Conservation (phyloP, 2,329 filamentous ascomycete species). For the Neocucurbitaria cava region DNA sequence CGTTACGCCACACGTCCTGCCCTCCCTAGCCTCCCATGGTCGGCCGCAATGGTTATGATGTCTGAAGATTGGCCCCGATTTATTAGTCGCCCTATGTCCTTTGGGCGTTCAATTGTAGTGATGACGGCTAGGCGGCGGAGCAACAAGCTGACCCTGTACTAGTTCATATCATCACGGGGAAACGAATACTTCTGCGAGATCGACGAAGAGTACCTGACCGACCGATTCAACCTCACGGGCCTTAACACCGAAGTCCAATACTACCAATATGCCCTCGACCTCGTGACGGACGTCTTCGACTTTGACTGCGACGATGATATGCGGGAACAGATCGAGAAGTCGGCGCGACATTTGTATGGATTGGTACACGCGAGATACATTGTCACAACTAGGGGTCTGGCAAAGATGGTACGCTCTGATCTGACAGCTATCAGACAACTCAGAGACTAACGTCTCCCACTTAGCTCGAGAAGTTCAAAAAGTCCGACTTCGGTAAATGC, state of each 20-base stretch:
- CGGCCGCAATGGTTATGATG: neutral
- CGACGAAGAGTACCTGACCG: constrained; percentile 97
- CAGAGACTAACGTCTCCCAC: constrained; percentile 9
- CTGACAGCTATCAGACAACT: neutral
- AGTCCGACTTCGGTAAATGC: constrained; percentile 97
- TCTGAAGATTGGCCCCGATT: neutral
- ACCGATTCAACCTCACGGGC: constrained; percentile 96
- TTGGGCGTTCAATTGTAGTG: constrained; percentile 6
- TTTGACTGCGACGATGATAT: constrained; percentile 98
- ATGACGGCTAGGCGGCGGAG: neutral
- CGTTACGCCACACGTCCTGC: constrained; percentile 2
- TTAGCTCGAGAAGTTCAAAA: constrained; percentile 98
- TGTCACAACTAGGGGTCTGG: constrained; percentile 89
- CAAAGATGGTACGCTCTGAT: constrained; percentile 81
- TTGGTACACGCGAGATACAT: constrained; percentile 96
- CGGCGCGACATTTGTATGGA: constrained; percentile 92
- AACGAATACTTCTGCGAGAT: constrained; percentile 99
- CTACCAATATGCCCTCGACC: constrained; percentile 97
- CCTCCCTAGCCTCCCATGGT: constrained; percentile 5
- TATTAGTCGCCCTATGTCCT: neutral
- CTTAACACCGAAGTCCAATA: constrained; percentile 98
- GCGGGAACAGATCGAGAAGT: constrained; percentile 97
- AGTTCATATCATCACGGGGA: constrained; percentile 97
- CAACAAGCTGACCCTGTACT: constrained; percentile 13
- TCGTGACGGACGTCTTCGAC: constrained; percentile 98